A percentile compares a stretch with the other conserved stretches of the same genome.
Conservation (phyloP, 805 yeast genomes). For the Candida railenensis region DNA sequence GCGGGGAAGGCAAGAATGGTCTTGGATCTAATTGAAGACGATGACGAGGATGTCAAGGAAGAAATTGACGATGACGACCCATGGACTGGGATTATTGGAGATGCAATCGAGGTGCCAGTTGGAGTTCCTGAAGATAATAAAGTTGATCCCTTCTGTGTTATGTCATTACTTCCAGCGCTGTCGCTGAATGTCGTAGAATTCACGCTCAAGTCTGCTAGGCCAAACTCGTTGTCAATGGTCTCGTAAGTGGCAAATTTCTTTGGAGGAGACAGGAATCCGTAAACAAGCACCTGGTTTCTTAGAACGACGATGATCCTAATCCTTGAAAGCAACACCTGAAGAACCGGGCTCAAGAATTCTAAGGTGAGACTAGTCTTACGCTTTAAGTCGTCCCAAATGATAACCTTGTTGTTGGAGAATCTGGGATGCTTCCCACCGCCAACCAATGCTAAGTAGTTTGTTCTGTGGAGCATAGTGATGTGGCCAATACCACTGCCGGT, state of each 20-base stretch:
- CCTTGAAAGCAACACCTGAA: constrained; percentile 73
- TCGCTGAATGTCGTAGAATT: constrained; percentile 13
- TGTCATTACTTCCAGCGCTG: not conserved
- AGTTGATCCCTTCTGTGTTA: not conserved
- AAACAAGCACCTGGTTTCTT: constrained; percentile 64
- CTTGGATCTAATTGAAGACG: constrained; percentile 7
- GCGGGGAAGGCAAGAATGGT: constrained; percentile 74
- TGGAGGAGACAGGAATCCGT: constrained; percentile 82
- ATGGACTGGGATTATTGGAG: not conserved
- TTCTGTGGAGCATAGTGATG: constrained; percentile 81
- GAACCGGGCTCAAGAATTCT: constrained; percentile 74
- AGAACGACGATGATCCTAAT: constrained; percentile 73
- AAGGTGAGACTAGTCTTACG: constrained; percentile 67
- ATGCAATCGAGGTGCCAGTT: constrained; percentile 11
- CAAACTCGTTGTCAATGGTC: constrained; percentile 61
- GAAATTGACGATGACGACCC: constrained; percentile 7
- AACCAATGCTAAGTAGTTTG: constrained; percentile 84
- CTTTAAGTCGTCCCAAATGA: constrained; percentile 91
- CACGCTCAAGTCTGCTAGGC: constrained; percentile 58
- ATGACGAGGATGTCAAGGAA: not conserved
- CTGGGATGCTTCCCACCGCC: constrained; percentile 87
- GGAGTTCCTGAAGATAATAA: not conserved
- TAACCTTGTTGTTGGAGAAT: constrained; percentile 73
- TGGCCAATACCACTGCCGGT: constrained; percentile 62
- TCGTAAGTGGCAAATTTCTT: constrained; percentile 61